phyloP scores from a whole-genome alignment of 306 rosid species.

The Glycyrrhiza uralensis region DNA sequence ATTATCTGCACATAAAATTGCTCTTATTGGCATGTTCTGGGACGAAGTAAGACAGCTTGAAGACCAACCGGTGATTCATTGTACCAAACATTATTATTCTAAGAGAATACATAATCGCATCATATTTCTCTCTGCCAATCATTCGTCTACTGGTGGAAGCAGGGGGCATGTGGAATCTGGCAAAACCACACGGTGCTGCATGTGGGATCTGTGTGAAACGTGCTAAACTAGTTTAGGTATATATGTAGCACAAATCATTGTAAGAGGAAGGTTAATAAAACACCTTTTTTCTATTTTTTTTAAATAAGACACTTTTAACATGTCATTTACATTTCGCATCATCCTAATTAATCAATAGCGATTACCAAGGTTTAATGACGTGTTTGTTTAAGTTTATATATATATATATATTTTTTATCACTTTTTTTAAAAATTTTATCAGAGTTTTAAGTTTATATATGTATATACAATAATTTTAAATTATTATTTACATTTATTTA shows the following conservation, averaged over 20 bases:
- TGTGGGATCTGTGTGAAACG: too few relatives aligned
- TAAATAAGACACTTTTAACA: too few relatives aligned
- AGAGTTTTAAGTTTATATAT: too few relatives aligned
- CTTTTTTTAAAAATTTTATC: too few relatives aligned
- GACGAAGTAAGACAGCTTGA: background rate
- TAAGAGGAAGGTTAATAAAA: too few relatives aligned
- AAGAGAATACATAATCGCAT: background rate
- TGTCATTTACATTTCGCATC: background rate
- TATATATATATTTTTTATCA: too few relatives aligned
- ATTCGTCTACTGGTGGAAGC: background rate
- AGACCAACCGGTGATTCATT: background rate
- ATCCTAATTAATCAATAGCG: background rate
- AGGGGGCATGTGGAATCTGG: constrained; percentile 31
- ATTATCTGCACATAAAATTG: background rate
- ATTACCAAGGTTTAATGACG: background rate
- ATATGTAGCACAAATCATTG: background rate
- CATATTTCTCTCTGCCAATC: background rate
- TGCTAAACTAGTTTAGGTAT: background rate
- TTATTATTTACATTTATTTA: too few relatives aligned
- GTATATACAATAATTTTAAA: too few relatives aligned
- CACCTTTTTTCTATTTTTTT: too few relatives aligned
- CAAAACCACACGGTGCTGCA: constrained; percentile 1
- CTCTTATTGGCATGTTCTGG: background rate
- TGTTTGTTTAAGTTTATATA: too few relatives aligned
- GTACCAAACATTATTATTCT: background rate